These are phyloP conservation scores for Monilinia polystroma DNA, from an alignment of 2,329 filamentous ascomycete genomes.

Conservation along the genomic window DNA sequence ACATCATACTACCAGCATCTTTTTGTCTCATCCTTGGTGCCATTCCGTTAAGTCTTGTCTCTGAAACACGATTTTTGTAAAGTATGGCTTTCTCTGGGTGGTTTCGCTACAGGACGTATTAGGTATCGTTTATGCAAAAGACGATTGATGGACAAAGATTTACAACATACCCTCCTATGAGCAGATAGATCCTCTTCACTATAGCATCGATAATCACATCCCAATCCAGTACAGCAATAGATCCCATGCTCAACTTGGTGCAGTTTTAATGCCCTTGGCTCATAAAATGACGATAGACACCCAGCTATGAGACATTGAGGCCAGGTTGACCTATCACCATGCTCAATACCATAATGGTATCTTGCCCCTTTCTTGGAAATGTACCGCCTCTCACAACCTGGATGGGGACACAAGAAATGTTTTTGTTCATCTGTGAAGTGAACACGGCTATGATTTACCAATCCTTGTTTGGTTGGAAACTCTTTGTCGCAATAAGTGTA, in stretches of 20 bases:
- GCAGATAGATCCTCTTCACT: neutral
- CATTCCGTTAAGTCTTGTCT: neutral
- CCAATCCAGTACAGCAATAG: neutral
- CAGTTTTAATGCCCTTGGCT: neutral
- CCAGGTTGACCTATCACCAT: constrained; percentile 1
- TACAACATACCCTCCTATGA: neutral
- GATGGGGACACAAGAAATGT: neutral
- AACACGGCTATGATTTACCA: neutral
- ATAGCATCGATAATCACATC: neutral
- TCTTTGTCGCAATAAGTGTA: neutral
- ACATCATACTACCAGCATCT: no score
- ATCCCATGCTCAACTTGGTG: neutral
- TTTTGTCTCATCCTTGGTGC: no score
- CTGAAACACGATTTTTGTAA: neutral
- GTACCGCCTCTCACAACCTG: neutral
- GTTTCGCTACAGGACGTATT: neutral
- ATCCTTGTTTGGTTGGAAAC: neutral
- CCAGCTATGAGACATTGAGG: neutral
- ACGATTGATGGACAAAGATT: neutral
- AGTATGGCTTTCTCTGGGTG: neutral
- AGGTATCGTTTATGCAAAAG: neutral
- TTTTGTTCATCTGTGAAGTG: constrained; percentile 1
- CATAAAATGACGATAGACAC: neutral
- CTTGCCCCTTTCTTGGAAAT: neutral
- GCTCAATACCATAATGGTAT: neutral